Conservation (phyloP, 2,329 filamentous ascomycete genomes). For the Fusarium xyrophilum region DNA sequence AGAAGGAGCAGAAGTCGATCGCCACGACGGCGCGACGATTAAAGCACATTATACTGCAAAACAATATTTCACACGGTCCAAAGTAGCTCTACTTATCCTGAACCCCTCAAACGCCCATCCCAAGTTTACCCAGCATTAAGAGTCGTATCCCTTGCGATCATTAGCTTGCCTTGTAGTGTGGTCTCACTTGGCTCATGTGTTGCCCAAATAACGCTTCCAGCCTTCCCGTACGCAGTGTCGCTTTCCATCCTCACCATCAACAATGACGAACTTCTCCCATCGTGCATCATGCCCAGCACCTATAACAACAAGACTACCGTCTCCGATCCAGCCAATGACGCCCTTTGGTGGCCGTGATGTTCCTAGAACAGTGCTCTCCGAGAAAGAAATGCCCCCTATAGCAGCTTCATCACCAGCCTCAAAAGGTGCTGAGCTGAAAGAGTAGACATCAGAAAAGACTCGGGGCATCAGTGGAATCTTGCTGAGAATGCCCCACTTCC, state of each 20-base stretch:
- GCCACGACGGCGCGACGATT: constrained; percentile 45
- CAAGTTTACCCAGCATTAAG: constrained; percentile 27
- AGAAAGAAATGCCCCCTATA: constrained; percentile 53
- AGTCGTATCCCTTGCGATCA: constrained; percentile 8
- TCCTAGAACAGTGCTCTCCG: constrained; percentile 56
- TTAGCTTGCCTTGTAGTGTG: not conserved
- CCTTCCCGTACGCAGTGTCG: constrained; percentile 73
- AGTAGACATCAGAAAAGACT: constrained; percentile 89
- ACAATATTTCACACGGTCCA: constrained; percentile 23
- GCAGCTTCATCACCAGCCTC: constrained; percentile 78
- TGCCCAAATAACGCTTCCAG: constrained; percentile 78
- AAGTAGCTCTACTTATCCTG: constrained; percentile 19
- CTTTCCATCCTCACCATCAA: constrained; percentile 71
- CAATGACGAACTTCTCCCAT: constrained; percentile 86
- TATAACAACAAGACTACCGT: constrained; percentile 76
- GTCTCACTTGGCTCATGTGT: constrained; percentile 39
- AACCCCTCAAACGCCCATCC: constrained; percentile 35
- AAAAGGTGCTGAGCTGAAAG: constrained; percentile 80
- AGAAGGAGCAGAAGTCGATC: constrained; percentile 53
- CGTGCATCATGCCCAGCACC: constrained; percentile 80
- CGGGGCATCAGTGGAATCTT: constrained; percentile 85
- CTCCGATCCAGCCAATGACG: constrained; percentile 81
- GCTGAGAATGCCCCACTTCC: constrained; percentile 86
- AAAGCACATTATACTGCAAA: constrained; percentile 33
- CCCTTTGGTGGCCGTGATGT: constrained; percentile 75